Base-by-base conservation (phyloP, 75 land plant genomes). In the Azolla pinnata region DNA sequence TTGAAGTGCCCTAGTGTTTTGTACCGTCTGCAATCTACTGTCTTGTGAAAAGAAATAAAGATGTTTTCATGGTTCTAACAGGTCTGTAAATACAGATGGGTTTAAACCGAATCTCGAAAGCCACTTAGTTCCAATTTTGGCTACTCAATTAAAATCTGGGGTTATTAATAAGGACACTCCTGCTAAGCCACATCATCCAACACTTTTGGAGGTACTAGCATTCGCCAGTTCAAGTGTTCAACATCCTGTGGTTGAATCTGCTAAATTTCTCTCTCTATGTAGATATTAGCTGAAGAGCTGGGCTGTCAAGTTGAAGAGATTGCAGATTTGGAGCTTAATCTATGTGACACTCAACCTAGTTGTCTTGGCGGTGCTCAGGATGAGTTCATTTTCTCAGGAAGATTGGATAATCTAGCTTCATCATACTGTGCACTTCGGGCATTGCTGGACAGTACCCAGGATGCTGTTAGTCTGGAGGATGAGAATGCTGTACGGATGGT, bases 291-390 rank as follows among this genome's bases (percentile, higher is more conserved):
- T 59, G 81, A 88, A 26, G 79, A 88, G 59, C 70, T 93, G 54
- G 62, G 57, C 24, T 93, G 98, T 62, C 14, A 33, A 12, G 34
- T 47, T 53, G 80, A 79, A 48, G 84, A 89, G 40, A 79, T 93
- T 31, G 72, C 71, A 45, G 74, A 68, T 35, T 62, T 93, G 65
- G 98, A 93, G 65, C 54, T 89, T 53, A 85, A 85, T 65, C 71
- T 93, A 8, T 93, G 96, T 65, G 96, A 93, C 68, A 89, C 96
- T 1, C 98, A 93, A 67, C 85, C 90, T 14, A 85, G 96, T 72
- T 89, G 96, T 71, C 59, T 93, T 54, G 98, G 98, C 38, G 98
- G 98, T 66, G 87, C 68, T 57, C 79, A 81, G 33, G 66, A 89
- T 31, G 96, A 93, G 56, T 89, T 93, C 48, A 88, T 93, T 33